A percentile compares a stretch with the other conserved stretches of the same genome.
These are phyloP conservation scores for Boletus sp. DNA, from an alignment of 1,284 basidiomycete genomes.

Conservation along the genomic window DNA sequence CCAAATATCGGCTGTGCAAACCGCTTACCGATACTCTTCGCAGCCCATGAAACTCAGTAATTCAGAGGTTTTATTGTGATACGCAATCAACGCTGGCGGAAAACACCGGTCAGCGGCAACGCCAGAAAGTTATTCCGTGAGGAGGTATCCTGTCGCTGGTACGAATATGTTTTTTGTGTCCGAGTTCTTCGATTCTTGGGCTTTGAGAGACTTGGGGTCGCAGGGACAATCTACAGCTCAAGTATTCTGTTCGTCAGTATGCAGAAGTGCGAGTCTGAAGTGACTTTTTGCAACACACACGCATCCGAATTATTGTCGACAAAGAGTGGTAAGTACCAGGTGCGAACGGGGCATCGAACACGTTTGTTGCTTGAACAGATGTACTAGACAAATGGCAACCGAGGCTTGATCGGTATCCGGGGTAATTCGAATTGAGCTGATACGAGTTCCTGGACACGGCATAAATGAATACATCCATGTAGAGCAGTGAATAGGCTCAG, in stretches of 20 bases:
- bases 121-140: neutral
- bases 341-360: neutral
- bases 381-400: neutral
- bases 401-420: neutral
- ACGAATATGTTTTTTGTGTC: neutral
- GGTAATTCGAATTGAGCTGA: neutral
- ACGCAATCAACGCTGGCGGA: neutral
- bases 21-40: neutral
- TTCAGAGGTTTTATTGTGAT: neutral
- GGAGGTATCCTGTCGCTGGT: neutral
- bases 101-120: neutral
- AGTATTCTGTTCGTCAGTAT: neutral
- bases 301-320: neutral
- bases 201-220: neutral
- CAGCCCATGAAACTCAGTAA: neutral
- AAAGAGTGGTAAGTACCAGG: neutral
- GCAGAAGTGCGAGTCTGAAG: neutral
- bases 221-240: neutral
- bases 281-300: neutral
- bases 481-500: neutral
- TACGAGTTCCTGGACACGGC: neutral
- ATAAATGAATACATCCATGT: neutral
- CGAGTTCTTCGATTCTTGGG: neutral
- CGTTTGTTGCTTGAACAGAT: neutral
- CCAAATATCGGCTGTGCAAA: neutral